Base-by-base conservation (phyloP, 169 alveolate genomes). In the Plasmodium inui region DNA sequence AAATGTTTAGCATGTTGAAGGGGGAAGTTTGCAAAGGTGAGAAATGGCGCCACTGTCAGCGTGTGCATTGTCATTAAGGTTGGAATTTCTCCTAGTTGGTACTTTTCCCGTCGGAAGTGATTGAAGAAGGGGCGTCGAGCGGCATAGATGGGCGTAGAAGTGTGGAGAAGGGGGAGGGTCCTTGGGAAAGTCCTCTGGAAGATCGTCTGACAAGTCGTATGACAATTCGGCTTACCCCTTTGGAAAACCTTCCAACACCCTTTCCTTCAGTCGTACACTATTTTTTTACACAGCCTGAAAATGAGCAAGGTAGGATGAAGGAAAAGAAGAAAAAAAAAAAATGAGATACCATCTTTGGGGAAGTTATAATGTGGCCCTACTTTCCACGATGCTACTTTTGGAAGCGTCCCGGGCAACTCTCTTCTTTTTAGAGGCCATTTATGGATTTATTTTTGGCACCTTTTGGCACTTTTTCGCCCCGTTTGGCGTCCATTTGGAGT, bases 231-330 rank as follows among this genome's bases (percentile, higher is more conserved):
- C 30, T n/a, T 67, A 19, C 76, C 37, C 34, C 14, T 67, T 19
- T 4, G 39, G 37, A 12, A 12, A 41, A 14, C 22, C 41, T 80
- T 44, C 67, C 71, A 30, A 22, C 61, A 14, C n/a, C 86, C 34
- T 32, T 37, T 37, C n/a, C 6, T 74, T 74, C n/a, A 85, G 84
- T 74, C 76, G 67, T 85, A 74, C 28, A 85, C 84, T 14, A 74
- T 85, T 32, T 85, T 85, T 85, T 85, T 85, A 30, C 93, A 85
- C 79, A 85, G 34, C 93, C 93, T 85, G 41, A 74, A 85, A 85
- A 26, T 81, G 41, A 22, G 72, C 32, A n/a, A 32, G 55, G 61
- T 55, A 10, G 10, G 80, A 73, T 2, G 30, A 74, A 73, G 78
- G 37, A 46, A 84, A 28, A 39, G 44, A 84, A 28, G 19, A 57